Percentiles rank a stretch among this genome's conserved stretches.
Conservation (phyloP, 2,329 filamentous ascomycete species). For the Eutypa lata region DNA sequence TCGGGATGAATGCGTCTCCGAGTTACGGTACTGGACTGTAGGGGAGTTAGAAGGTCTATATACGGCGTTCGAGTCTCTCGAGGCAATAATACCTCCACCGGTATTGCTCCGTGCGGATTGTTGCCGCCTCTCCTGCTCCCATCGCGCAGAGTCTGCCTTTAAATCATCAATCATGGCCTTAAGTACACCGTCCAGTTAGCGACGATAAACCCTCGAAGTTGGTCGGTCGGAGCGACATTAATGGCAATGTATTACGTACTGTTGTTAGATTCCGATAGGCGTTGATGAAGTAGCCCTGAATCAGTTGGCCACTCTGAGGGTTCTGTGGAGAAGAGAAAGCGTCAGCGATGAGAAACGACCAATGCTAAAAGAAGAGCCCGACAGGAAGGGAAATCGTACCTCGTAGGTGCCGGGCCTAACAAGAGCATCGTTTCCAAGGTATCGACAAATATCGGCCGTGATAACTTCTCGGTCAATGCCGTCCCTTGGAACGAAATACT, state of each 20-base stretch:
- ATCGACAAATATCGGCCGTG: conserved; percentile 80
- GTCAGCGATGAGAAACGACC: conserved; percentile 15
- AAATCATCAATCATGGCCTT: conserved; percentile 63
- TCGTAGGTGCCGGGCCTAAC: conserved; percentile 73
- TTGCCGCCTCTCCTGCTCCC: conserved; percentile 58
- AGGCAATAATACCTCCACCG: conserved; percentile 57
- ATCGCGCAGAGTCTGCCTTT: conserved; percentile 59
- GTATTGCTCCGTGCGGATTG: conserved; percentile 51
- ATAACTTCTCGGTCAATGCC: conserved; percentile 83
- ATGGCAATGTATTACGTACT: conserved; percentile 50
- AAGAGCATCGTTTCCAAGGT: conserved; percentile 77
- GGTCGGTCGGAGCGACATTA: background rate
- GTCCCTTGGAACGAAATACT: conserved; percentile 77
- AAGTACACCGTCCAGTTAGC: conserved; percentile 15
- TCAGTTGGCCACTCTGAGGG: conserved; percentile 55
- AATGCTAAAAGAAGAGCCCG: conserved; percentile 11
- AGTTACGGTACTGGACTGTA: conserved; percentile 56
- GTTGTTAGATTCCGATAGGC: conserved; percentile 77
- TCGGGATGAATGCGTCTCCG: conserved; percentile 44
- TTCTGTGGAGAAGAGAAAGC: conserved; percentile 37
- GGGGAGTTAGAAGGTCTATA: conserved; percentile 58
- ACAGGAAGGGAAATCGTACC: conserved; percentile 42
- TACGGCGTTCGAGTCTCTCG: conserved; percentile 45
- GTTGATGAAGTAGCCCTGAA: conserved; percentile 73
- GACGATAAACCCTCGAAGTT: background rate